Percentiles rank a stretch among this genome's conserved stretches.
Conservation (phyloP, 108 stramenopile species). For the Cyclotella sp. region DNA sequence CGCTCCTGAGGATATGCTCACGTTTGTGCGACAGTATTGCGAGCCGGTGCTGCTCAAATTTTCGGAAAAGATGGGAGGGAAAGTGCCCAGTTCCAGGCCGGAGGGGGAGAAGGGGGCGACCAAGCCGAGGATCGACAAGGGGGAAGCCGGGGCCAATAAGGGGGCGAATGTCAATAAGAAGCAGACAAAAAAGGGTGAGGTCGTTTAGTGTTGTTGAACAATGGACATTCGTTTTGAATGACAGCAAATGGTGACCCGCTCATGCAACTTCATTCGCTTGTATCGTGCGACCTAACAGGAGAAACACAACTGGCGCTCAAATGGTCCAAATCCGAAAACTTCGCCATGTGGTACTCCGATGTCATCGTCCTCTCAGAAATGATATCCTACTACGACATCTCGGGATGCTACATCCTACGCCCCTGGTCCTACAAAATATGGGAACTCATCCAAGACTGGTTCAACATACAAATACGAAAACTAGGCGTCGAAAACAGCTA, state of each 20-base stretch:
- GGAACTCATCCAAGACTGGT: slow-evolving; percentile 97
- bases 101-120: slow-evolving; percentile 35
- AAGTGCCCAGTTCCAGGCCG: slow-evolving; percentile 50
- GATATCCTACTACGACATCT: slow-evolving; percentile 99
- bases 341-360: slow-evolving; percentile 97
- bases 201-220: neutral
- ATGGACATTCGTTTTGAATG: neutral
- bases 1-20: slow-evolving; percentile 64
- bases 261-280: neutral
- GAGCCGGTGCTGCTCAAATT: slow-evolving; percentile 77
- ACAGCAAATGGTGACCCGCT: too few species aligned
- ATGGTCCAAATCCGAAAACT: slow-evolving; percentile 94
- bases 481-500: slow-evolving; percentile 96
- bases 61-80: slow-evolving; percentile 32
- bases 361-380: slow-evolving; percentile 98
- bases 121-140: slow-evolving; percentile 46
- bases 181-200: slow-evolving; percentile 70
- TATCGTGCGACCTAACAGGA: neutral
- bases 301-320: slow-evolving; percentile 80
- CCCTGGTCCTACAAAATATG: slow-evolving; percentile 99
- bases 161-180: slow-evolving; percentile 61
- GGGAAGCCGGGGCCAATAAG: slow-evolving; percentile 24
- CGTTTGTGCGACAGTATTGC: slow-evolving; percentile 64
- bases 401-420: slow-evolving; percentile 99
- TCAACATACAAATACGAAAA: slow-evolving; percentile 88